These are phyloP conservation scores for Aspergillus texensis DNA, from an alignment of 2,329 filamentous ascomycete genomes.

Conservation along the genomic window DNA sequence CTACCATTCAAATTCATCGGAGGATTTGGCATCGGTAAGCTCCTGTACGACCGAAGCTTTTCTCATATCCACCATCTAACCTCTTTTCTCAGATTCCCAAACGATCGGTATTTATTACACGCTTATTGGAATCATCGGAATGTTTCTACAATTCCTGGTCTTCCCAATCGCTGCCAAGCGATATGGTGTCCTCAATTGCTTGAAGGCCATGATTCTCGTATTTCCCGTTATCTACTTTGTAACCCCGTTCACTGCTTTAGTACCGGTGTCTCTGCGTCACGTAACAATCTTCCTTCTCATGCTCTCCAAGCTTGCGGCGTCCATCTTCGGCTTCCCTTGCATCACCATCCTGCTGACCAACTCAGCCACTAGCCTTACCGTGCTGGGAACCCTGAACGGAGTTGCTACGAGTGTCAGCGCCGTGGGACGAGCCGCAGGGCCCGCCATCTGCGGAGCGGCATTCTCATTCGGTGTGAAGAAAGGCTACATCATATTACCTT, in stretches of 20 bases:
- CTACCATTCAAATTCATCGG: constrained; percentile 81
- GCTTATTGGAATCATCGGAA: constrained; percentile 75
- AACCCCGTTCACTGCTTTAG: constrained; percentile 78
- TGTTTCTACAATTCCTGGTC: constrained; percentile 80
- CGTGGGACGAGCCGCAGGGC: constrained; percentile 77
- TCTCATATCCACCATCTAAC: neutral
- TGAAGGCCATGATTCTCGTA: constrained; percentile 65
- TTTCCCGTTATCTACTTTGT: constrained; percentile 77
- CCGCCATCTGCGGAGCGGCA: constrained; percentile 69
- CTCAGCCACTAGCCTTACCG: constrained; percentile 70
- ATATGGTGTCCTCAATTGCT: constrained; percentile 74
- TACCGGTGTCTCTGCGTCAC: constrained; percentile 58
- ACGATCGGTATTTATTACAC: constrained; percentile 86
- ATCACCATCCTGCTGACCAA: constrained; percentile 90
- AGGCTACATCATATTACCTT: constrained; percentile 78
- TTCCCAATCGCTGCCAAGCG: constrained; percentile 75
- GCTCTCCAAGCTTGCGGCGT: constrained; percentile 71
- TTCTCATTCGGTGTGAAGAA: constrained; percentile 76
- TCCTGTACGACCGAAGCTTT: neutral
- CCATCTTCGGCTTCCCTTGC: constrained; percentile 87
- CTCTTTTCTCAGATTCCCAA: constrained; percentile 57
- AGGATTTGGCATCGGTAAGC: constrained; percentile 69
- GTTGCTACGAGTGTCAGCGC: constrained; percentile 83
- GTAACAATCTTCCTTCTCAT: constrained; percentile 67
- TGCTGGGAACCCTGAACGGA: constrained; percentile 88